Conservation (phyloP, 805 yeast genomes). For the Naumovozyma dairenensis region DNA sequence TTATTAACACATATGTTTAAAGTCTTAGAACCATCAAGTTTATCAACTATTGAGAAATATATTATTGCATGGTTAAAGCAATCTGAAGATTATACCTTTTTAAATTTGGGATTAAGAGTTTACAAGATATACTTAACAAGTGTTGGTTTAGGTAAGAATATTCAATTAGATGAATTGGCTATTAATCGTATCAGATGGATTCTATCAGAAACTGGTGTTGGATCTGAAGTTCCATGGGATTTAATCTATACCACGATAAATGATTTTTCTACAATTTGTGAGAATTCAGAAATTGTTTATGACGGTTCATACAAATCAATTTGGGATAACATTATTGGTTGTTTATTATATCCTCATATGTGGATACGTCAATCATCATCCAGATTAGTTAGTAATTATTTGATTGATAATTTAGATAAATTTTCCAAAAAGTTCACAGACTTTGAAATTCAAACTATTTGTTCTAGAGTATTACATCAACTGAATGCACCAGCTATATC, state of each 20-base stretch:
- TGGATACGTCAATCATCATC: slow-evolving; percentile 75
- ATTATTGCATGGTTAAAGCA: slow-evolving; percentile 55
- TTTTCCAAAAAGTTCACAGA: slow-evolving; percentile 30
- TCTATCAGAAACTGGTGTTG: slow-evolving; percentile 30
- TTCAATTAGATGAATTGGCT: slow-evolving; percentile 35
- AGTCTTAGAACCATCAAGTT: slow-evolving; percentile 34
- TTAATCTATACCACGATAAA: slow-evolving; percentile 56
- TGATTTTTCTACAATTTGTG: slow-evolving; percentile 37
- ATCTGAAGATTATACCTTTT: slow-evolving; percentile 39
- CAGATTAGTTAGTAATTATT: slow-evolving; percentile 44
- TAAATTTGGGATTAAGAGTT: slow-evolving; percentile 65
- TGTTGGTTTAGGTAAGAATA: slow-evolving; percentile 34
- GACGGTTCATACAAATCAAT: slow-evolving; percentile 26
- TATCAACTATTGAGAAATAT: slow-evolving; percentile 30
- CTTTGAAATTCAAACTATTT: slow-evolving; percentile 54
- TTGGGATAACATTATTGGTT: slow-evolving; percentile 45
- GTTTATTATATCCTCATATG: slow-evolving; percentile 75
- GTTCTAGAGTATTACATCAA: slow-evolving; percentile 63
- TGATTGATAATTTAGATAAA: slow-evolving; percentile 36
- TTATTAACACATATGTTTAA: slow-evolving; percentile 47
- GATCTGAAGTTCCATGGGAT: slow-evolving; percentile 61
- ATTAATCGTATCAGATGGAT: slow-evolving; percentile 28
- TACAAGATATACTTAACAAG: slow-evolving; percentile 52
- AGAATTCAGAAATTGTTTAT: slow-evolving; percentile 29
- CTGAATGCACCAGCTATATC: slow-evolving; percentile 68